Evolutionary conservation across 1,284 basidiomycete species (phyloP).

Genomic region (Termitomyces sp.): DNA sequence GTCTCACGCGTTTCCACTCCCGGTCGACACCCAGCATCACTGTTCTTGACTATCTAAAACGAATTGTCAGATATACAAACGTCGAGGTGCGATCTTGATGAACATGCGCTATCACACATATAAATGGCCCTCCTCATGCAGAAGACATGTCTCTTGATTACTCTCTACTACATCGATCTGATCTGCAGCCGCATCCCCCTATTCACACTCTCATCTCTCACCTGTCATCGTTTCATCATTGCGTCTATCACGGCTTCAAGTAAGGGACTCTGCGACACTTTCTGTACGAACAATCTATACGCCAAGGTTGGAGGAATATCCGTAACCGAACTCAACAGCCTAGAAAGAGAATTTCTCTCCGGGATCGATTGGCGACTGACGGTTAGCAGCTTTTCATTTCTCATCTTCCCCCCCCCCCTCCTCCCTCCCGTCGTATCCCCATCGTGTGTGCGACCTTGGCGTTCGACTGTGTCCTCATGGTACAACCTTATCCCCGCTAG

Average conservation of each 20-base stretch:
- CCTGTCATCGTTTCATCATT: conserved; percentile 94
- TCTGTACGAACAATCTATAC: conserved; percentile 90
- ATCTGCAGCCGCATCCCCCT: conserved; percentile 81
- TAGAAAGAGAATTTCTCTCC: conserved; percentile 87
- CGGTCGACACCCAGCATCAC: conserved; percentile 80
- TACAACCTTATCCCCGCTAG: conserved; percentile 36
- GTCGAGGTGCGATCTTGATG: conserved; percentile 63
- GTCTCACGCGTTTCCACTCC: conserved; percentile 91
- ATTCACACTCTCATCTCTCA: conserved; percentile 90
- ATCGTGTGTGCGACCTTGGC: conserved; percentile 3
- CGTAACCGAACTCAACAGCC: conserved; percentile 81
- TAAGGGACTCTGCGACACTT: conserved; percentile 90
- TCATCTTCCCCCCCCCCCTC: conserved; percentile 13
- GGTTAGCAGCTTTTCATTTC: conserved; percentile 48
- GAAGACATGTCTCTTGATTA: conserved; percentile 86
- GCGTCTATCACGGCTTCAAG: conserved; percentile 82
- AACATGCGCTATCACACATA: conserved; percentile 2
- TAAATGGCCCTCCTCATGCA: conserved; percentile 28
- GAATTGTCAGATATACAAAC: conserved; percentile 90
- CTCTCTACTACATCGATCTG: conserved; percentile 91
- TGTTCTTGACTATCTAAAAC: conserved; percentile 84
- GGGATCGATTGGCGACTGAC: conserved; percentile 90
- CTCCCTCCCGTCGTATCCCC: conserved; percentile 6
- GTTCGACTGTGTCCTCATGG: conserved; percentile 23
- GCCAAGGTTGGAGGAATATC: conserved; percentile 93